A percentile compares a stretch with the other conserved stretches of the same genome.
Evolutionary conservation across 352 stramenopile species (phyloP).

Genomic region (Pythium grandisporangium): DNA sequence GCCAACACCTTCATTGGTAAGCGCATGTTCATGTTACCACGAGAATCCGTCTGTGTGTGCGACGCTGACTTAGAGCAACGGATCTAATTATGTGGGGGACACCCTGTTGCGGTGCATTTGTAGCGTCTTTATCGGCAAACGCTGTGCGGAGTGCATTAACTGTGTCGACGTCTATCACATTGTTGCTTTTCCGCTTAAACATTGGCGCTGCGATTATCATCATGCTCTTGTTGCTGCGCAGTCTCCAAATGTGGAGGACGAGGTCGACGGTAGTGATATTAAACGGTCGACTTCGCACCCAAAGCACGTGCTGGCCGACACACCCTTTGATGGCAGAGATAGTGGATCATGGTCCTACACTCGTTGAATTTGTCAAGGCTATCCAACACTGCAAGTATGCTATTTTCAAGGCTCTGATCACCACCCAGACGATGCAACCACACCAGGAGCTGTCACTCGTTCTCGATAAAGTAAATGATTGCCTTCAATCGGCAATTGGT

Average conservation of each 20-base stretch:
- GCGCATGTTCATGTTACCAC: background rate
- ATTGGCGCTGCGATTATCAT: conserved; percentile 13
- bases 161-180: conserved; percentile 40
- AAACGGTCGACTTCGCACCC: background rate
- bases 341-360: background rate
- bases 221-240: conserved; percentile 9
- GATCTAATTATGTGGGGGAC: background rate
- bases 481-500: background rate
- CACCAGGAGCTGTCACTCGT: conserved; percentile 1
- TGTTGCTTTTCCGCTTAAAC: conserved; percentile 42
- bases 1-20: conserved; percentile 42
- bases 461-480: background rate
- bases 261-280: background rate
- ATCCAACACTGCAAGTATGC: background rate
- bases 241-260: conserved; percentile 1
- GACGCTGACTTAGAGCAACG: no score
- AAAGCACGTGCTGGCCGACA: conserved; percentile 5
- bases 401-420: background rate
- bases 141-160: conserved; percentile 51
- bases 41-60: no score
- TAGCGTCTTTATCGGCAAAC: conserved; percentile 47
- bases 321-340: conserved; percentile 6
- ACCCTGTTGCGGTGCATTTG: background rate
- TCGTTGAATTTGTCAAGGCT: conserved; percentile 1
- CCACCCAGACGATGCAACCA: conserved; percentile 1